Base-by-base conservation (phyloP, 305 asterid genomes). In the Fraxinus sp. region DNA sequence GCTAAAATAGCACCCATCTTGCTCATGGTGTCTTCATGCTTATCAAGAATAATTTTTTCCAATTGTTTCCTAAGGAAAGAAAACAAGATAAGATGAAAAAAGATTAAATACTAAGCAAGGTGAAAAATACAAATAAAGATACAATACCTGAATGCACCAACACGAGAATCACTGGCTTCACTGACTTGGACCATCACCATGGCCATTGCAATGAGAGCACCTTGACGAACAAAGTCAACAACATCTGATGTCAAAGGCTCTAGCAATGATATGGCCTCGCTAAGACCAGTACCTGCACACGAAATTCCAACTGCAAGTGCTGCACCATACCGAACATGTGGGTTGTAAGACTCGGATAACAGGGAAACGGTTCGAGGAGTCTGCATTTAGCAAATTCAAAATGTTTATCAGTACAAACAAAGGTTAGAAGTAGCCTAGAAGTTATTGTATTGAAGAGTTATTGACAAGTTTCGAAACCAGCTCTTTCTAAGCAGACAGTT, bases 1-100 rank as follows among this genome's bases (percentile, higher is more conserved):
- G 99, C 99, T 84, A 97, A 89, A 83, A 97, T 97, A 66, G 99
- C 99, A 78, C 99, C 98, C 99, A 97, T 97, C 88, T 97, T 97
- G 92, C 99, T 97, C 98, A 97, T 97, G 77, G 98, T 92, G 86
- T 97, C 99, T 88, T 97, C 99, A 79, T 95, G 98, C 89, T 97
- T 95, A 86, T 97, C 99, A n/a, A 92, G 92, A 79, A 95, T 93
- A 75, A 97, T 97, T 84, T 97, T 95, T 84, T 93, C 99, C 89
- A 97, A 83, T 91, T 97, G 99, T 20, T 95, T 93, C 98, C 99
- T 96, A 64, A 59, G 44, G 49, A 57, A 71, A 68, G 35, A 5
- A 68, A 73, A 80, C 74, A 83, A 59, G 57, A 49, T 18, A 77
- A 78, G 49, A 44, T 57, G 59, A 70, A 46, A 46, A 79, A 81